These are phyloP conservation scores for Metarhizium anisopliae DNA, from an alignment of 2,329 filamentous ascomycete species.

Conservation along the genomic window DNA sequence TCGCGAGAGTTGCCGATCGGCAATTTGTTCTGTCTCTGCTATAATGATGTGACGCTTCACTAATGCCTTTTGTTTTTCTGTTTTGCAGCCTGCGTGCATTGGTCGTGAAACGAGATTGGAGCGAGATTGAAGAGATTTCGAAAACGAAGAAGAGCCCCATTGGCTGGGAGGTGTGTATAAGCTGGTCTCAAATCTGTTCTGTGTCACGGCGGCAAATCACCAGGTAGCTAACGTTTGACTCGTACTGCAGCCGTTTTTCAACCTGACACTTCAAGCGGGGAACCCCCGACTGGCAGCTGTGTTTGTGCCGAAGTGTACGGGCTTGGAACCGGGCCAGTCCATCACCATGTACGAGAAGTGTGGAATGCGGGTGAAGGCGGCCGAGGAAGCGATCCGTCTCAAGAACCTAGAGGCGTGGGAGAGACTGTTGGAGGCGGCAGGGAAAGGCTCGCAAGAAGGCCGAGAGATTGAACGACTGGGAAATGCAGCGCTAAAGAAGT, in stretches of 20 bases:
- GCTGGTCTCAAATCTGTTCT: not conserved
- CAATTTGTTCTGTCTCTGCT: not conserved
- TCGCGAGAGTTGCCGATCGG: not conserved
- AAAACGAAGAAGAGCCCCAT: slow-evolving; percentile 80
- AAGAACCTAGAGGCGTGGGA: slow-evolving; percentile 73
- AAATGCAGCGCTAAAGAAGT: slow-evolving; percentile 46
- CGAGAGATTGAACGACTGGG: slow-evolving; percentile 76
- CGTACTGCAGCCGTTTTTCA: slow-evolving; percentile 70
- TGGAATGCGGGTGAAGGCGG: slow-evolving; percentile 78
- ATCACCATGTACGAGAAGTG: slow-evolving; percentile 97
- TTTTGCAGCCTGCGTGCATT: slow-evolving; percentile 64
- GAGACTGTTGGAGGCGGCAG: slow-evolving; percentile 64
- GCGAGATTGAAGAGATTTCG: slow-evolving; percentile 78
- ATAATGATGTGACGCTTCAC: not conserved
- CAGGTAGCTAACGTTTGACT: not conserved
- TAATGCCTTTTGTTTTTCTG: not conserved
- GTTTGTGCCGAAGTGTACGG: slow-evolving; percentile 83
- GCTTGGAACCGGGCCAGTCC: slow-evolving; percentile 56
- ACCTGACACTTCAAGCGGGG: slow-evolving; percentile 77
- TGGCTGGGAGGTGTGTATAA: slow-evolving; percentile 74
- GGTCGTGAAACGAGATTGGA: slow-evolving; percentile 85
- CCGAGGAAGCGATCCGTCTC: slow-evolving; percentile 77
- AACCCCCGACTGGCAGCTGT: slow-evolving; percentile 76
- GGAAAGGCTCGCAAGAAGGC: slow-evolving; percentile 54
- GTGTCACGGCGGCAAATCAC: not conserved